Evolutionary conservation across 2,329 filamentous ascomycete genomes (phyloP), one percentile per base, ranked within the genome.

Genomic region (Sporothrix mexicana): DNA sequence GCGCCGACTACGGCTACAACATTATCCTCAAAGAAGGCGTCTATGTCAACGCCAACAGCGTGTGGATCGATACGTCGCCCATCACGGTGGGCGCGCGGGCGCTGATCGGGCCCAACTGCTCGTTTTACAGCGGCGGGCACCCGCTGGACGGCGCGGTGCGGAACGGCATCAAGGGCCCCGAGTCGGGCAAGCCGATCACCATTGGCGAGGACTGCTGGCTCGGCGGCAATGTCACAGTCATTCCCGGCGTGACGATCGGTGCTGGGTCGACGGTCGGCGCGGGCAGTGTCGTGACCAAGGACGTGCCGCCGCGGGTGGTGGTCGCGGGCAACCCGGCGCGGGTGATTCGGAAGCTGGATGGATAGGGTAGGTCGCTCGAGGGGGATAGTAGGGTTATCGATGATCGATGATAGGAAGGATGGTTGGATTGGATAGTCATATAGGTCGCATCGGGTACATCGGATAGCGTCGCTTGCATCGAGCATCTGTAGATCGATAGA

Each of bases 161-260:
- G 43, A 91, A 95, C 78, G 93, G 94, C 0, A 90, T 87, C 0
- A 85, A 87, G 15, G 94, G 94, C 0, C 93, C 93, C 0, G 94
- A 97, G 80, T 78, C 83, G 9, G 94, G 93, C 0, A 89, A 88
- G 76, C 88, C 92, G 10, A 93, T 97, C 74, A 86, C 84, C 47
- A 89, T 97, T 70, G 93, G 91, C 0, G 91, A 94, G 75, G 94
- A 97, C 82, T 93, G 92, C 81, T 94, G 93, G 93, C 81, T 95
- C 43, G 92, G 91, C 0, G 92, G 92, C 0, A 91, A 90, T 78
- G 90, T 89, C 5, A 88, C 85, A 25, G 88, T 97, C 20, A 83
- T 95, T 59, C 90, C 93, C 0, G 94, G 94, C 0, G 90, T 97
- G 30, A 95, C 87, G 0, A 91, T 97, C 75, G 94, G 94, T 0